Percentiles rank a stretch among this genome's conserved stretches.
phyloP scores from a whole-genome alignment of 2,329 filamentous ascomycete genomes.

The Mycosphaerelloides madeirae region DNA sequence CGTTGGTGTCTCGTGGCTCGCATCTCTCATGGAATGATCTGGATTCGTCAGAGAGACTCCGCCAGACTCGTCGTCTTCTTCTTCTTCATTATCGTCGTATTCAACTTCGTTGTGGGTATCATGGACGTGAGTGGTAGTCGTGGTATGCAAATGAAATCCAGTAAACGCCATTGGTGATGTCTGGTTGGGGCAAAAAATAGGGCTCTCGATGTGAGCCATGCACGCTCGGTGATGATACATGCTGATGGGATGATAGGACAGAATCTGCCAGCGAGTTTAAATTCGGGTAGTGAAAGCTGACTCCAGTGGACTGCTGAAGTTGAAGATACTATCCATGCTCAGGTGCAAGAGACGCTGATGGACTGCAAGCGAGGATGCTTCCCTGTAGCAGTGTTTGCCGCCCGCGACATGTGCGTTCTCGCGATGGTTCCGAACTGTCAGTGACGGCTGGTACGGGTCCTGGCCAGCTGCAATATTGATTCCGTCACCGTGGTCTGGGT shows the following conservation, averaged over 20 bases:
- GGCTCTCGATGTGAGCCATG: constrained; percentile 27
- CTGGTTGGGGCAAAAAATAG: constrained; percentile 23
- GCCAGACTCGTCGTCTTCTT: constrained; percentile 11
- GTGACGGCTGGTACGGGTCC: constrained; percentile 8
- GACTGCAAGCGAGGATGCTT: not conserved
- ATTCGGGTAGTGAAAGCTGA: constrained; percentile 9
- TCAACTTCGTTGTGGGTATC: constrained; percentile 8
- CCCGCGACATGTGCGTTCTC: constrained; percentile 9
- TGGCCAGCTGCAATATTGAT: constrained; percentile 15
- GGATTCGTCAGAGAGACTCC: constrained; percentile 3
- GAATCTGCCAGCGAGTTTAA: constrained; percentile 4
- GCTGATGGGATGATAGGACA: not conserved
- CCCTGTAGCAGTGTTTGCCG: constrained; percentile 4
- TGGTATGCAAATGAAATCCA: constrained; percentile 8
- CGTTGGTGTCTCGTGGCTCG: not conserved
- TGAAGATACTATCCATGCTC: constrained; percentile 24
- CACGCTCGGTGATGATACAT: constrained; percentile 23
- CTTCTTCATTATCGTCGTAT: constrained; percentile 3
- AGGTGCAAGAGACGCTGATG: constrained; percentile 4
- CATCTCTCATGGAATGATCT: not conserved
- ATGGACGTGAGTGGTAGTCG: constrained; percentile 1
- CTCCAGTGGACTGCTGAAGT: constrained; percentile 23
- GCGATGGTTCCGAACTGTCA: constrained; percentile 2
- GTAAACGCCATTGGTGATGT: constrained; percentile 15
- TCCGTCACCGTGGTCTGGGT: constrained; percentile 16